Conservation (phyloP, 768 basidiomycete species). For the Leccinum subgranulosum region DNA sequence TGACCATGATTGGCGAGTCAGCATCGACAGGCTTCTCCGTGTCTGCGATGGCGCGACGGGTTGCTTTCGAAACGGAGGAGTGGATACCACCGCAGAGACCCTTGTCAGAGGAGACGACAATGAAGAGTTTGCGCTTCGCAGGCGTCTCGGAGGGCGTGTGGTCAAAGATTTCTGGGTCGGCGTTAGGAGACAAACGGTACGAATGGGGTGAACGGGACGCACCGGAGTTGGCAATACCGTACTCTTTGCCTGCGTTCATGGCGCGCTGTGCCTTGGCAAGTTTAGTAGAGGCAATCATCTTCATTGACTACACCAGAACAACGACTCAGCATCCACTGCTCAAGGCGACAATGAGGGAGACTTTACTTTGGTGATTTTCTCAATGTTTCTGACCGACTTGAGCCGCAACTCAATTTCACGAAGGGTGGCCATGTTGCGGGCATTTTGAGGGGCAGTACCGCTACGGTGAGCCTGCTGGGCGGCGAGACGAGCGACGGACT, state of each 20-base stretch:
- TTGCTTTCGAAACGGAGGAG: constrained; percentile 91
- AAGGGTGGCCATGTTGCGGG: constrained; percentile 94
- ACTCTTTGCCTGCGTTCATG: constrained; percentile 87
- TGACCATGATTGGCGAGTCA: constrained; percentile 74
- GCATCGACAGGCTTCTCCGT: constrained; percentile 47
- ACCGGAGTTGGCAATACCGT: constrained; percentile 92
- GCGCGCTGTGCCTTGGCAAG: constrained; percentile 93
- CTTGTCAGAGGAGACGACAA: constrained; percentile 96
- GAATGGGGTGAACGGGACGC: constrained; percentile 11
- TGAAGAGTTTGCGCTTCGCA: constrained; percentile 78
- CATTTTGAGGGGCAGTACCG: constrained; percentile 41
- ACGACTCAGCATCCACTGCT: constrained; percentile 1
- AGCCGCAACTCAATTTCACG: constrained; percentile 95
- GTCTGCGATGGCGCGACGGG: constrained; percentile 66
- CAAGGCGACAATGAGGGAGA: background rate
- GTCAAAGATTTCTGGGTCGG: constrained; percentile 76
- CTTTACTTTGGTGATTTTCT: constrained; percentile 98
- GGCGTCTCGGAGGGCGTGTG: constrained; percentile 68
- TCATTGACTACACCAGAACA: constrained; percentile 71
- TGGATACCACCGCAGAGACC: constrained; percentile 99
- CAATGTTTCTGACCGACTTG: constrained; percentile 96
- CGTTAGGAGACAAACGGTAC: background rate
- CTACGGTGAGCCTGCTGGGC: constrained; percentile 36
- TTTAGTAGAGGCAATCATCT: constrained; percentile 99
- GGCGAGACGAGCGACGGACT: constrained; percentile 42